phyloP scores from a whole-genome alignment of 352 stramenopile species.

The Blastocystis sp. region DNA sequence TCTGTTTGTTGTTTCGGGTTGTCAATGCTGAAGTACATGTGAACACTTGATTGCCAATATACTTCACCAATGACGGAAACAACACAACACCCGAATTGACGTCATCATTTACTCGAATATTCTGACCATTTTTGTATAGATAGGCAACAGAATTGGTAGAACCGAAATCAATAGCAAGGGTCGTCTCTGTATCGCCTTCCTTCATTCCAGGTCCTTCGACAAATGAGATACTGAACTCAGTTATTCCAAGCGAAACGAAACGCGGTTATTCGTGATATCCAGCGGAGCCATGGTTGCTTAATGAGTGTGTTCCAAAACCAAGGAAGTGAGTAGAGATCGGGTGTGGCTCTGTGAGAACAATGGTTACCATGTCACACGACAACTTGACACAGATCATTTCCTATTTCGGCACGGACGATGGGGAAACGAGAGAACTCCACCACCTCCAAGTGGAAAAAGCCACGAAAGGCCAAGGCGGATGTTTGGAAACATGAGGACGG shows the following conservation, averaged over 20 bases:
- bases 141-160: background rate
- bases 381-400: no score
- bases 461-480: background rate
- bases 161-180: background rate
- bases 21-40: background rate
- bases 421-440: background rate
- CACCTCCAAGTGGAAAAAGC: background rate
- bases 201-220: no score
- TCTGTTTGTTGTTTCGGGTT: background rate
- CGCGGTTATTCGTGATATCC: no score
- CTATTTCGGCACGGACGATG: no score
- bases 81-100: background rate
- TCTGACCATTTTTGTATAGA: background rate
- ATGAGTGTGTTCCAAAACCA: no score
- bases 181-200: no score
- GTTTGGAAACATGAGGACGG: background rate
- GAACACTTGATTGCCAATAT: background rate
- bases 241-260: no score
- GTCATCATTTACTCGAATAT: background rate
- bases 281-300: no score
- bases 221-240: no score
- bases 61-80: background rate
- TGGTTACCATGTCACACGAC: no score
- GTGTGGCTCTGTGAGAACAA: no score
- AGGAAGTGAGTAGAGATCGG: no score